Base-by-base conservation (phyloP, 148 eudicot species). In the Nyssa sinensis region DNA sequence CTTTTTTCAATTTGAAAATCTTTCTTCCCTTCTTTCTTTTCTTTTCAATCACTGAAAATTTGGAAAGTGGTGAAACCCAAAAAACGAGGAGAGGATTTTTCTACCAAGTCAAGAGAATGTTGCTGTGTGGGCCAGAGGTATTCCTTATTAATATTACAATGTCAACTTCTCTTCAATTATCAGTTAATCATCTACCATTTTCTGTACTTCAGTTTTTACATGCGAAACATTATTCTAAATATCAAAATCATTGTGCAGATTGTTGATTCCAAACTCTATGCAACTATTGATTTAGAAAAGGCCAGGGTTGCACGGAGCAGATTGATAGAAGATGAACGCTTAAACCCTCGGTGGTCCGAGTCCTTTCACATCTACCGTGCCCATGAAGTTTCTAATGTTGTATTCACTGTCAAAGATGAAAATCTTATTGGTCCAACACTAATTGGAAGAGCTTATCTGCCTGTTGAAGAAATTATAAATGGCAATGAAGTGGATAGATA, bases 361-460 rank as follows among this genome's bases (percentile, higher is more conserved):
- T n/a, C 67, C 7, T 91, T 91, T 71, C 84, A 70, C 65, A 78
- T 93, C 23, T 88, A 86, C 66, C 82, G 88, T 69, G 96, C 94
- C 30, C 98, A 93, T 64, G 76, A 72, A 60, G 84, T 86, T 19
- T 79, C 89, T 4, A 14, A 80, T 55, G 76, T 93, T 7, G 74
- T 88, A 30, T 93, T 93, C 73, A 86, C 98, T 0, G 77, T 93
- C 61, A 91, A 93, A 79, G 85, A 89, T 41, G 86, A 81, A 2
- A 84, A 91, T 74, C 89, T 88, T 1, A 60, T 91, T 4, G 85
- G 96, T 13, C 94, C 96, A 39, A 91, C 89, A 23, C 75, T 93
- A 6, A 86, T 93, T 11, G 98, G 98, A 44, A 81, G 96, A 78
- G 98, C 92, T 33, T 78, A 88, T 77, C 69, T 93, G 23, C 82